A percentile compares a stretch with the other conserved stretches of the same genome.
These are phyloP conservation scores for Phlyctochytrium bullatum DNA, from an alignment of 192 early-diverging fungal genomes.

Conservation along the genomic window DNA sequence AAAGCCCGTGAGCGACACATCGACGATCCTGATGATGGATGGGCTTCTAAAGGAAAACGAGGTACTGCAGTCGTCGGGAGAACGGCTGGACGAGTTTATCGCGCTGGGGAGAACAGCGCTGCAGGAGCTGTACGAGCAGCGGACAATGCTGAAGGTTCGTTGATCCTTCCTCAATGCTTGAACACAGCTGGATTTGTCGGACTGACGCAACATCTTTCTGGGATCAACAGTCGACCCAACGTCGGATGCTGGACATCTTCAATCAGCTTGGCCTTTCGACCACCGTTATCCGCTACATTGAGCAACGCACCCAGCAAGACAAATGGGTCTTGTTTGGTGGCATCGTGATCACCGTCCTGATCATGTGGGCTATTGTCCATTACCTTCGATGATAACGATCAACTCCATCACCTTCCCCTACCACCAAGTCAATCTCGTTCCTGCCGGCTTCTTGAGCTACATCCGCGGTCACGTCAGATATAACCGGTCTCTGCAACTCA, in stretches of 20 bases:
- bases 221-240: conserved; percentile 54
- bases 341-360: conserved; percentile 35
- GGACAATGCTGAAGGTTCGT: conserved; percentile 46
- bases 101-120: conserved; percentile 39
- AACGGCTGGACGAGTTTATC: conserved; percentile 41
- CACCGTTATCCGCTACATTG: conserved; percentile 48
- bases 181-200: background rate
- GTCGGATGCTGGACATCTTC: conserved; percentile 42
- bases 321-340: conserved; percentile 43
- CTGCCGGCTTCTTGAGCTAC: too few relatives aligned
- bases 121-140: conserved; percentile 49
- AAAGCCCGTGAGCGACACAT: conserved; percentile 11
- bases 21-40: conserved; percentile 45
- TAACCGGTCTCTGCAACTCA: too few relatives aligned
- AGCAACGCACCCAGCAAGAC: conserved; percentile 43
- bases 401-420: too few relatives aligned
- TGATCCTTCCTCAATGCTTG: background rate
- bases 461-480: too few relatives aligned
- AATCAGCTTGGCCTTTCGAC: conserved; percentile 48
- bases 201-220: background rate
- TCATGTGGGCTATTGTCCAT: conserved; percentile 49
- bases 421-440: too few relatives aligned
- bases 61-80: conserved; percentile 14
- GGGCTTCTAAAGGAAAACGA: conserved; percentile 33
- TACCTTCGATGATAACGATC: conserved; percentile 45